Evolutionary conservation across 2,329 filamentous ascomycete genomes (phyloP), one percentile per base, ranked within the genome.

Genomic region (Aschersonia sp.): DNA sequence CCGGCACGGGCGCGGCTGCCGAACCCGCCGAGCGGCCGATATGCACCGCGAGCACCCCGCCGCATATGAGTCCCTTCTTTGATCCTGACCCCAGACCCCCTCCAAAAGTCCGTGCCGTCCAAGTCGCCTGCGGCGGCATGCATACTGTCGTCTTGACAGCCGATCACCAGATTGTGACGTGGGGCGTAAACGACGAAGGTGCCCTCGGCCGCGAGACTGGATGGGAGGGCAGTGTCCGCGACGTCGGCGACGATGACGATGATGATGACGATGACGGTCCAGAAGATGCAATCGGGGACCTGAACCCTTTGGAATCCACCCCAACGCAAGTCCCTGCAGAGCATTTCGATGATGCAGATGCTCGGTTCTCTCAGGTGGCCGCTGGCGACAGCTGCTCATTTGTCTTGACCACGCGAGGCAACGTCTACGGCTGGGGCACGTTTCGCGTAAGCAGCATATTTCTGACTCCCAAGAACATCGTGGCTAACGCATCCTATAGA

Each of bases 161-260:
- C 54, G 83, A 90, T 62, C 87, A 88, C 70, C 81, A 81, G 66
- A 84, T 94, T 55, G 68, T 87, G 47, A 88, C 84, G 31, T 94
- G 87, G 87, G 87, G 87, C 47, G 86, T 92, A 55, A 92, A 92
- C 60, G 87, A 94, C 59, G 81, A 88, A 58, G 83, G 84, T 52
- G 84, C 87, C 7, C 73, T 94, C 39, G 87, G 87, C 41, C 74
- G 87, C 58, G 76, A 85, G 59, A 89, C 84, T 4, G 67, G 67
- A 10, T 83, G 80, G 73, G 76, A 82, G 2, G 82, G 82, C 45
- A 79, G 78, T 14, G 63, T 76, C 32, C 71, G 76, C 48, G 76
- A 80, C 47, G 66, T 71, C 50, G 76, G 77, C 39, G 43, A 71
- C 11, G 76, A 78, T n/a, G 74, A 81, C 45, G 74, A 76, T 10